These are phyloP conservation scores for Coemansia sp. DNA, from an alignment of 192 early-diverging fungal genomes.

Conservation along the genomic window DNA sequence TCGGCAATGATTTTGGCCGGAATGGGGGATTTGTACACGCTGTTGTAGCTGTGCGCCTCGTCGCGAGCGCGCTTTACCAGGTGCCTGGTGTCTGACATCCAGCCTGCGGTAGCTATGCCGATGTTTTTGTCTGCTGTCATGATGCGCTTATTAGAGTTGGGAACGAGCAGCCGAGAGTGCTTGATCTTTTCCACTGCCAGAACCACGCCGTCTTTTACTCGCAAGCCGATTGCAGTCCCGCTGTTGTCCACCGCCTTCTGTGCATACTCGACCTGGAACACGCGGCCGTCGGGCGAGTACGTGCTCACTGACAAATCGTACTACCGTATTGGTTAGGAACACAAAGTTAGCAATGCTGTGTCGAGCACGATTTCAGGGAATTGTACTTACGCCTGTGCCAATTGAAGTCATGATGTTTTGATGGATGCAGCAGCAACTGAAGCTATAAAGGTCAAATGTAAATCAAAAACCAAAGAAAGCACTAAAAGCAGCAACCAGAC, in stretches of 20 bases:
- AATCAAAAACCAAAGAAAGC: background rate
- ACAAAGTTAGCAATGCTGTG: background rate
- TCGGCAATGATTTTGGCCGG: slow-evolving; percentile 92
- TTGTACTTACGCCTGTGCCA: slow-evolving; percentile 79
- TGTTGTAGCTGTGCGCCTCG: slow-evolving; percentile 86
- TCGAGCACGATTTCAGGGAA: background rate
- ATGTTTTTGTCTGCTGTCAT: slow-evolving; percentile 87
- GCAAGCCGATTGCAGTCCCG: slow-evolving; percentile 93
- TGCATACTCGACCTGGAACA: slow-evolving; percentile 99
- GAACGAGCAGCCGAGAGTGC: slow-evolving; percentile 90
- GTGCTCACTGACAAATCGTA: slow-evolving; percentile 98
- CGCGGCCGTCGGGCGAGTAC: slow-evolving; percentile 97
- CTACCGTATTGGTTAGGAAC: slow-evolving; percentile 39
- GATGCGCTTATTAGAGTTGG: slow-evolving; percentile 90
- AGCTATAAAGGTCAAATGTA: slow-evolving; percentile 1
- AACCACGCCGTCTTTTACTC: slow-evolving; percentile 92
- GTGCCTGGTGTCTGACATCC: slow-evolving; percentile 89
- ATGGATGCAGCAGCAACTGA: slow-evolving; percentile 1
- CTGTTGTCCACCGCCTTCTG: slow-evolving; percentile 97
- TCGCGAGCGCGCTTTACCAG: slow-evolving; percentile 85
- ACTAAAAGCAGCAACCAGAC: background rate
- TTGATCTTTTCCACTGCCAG: slow-evolving; percentile 95
- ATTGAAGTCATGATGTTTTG: slow-evolving; percentile 74
- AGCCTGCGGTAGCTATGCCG: slow-evolving; percentile 91
- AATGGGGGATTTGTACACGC: slow-evolving; percentile 77